Evolutionary conservation across 306 rosid genomes (phyloP), one percentile per base, ranked within the genome.

Genomic region (Glycine tomentella): DNA sequence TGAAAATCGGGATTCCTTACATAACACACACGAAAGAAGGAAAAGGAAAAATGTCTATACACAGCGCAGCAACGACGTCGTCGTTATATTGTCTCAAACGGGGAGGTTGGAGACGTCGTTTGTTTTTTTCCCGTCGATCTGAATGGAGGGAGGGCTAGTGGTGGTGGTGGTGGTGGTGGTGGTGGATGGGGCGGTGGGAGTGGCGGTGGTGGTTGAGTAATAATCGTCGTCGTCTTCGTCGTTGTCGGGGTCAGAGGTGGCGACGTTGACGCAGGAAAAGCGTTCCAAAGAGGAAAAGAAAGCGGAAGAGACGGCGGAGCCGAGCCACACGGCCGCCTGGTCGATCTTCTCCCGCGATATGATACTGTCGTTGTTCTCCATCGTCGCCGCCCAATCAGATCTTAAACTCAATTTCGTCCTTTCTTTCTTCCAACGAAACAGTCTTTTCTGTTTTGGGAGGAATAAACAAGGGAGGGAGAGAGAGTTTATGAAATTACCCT

Each of bases 221-320:
- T 69, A 57, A 17, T 77, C 62, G 10, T 76, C 82, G 4, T 74
- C 84, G 5, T 84, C 92, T 3, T 87, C 91, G 12, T 90, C 92
- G 9, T 83, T 46, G 42, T 92, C 93, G 76, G 80, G 78, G 15
- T 86, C 97, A 46, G 77, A 42, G 85, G 95, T 91, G 86, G 93
- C 8, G 89, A 92, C 75, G 87, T 92, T 89, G 88, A 92, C 93
- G 87, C 95, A 92, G 31, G 95, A 88, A 78, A 88, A 92, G 82
- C 97, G 93, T 81, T 92, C 92, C 33, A 92, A 84, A 15, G 97
- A 92, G 62, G 93, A 89, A 76, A 92, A 92, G 91, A 92, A 92
- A 56, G 95, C 97, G 53, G 95, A 88, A 3, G 91, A 79, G 34
- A 92, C 90, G 69, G 95, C 88, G 86, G 95, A 84, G 11, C 95